Percentiles rank a stretch among this genome's conserved stretches.
These are phyloP conservation scores for Annulohypoxylon moriforme DNA, from an alignment of 495 filamentous ascomycete genomes.

Conservation along the genomic window DNA sequence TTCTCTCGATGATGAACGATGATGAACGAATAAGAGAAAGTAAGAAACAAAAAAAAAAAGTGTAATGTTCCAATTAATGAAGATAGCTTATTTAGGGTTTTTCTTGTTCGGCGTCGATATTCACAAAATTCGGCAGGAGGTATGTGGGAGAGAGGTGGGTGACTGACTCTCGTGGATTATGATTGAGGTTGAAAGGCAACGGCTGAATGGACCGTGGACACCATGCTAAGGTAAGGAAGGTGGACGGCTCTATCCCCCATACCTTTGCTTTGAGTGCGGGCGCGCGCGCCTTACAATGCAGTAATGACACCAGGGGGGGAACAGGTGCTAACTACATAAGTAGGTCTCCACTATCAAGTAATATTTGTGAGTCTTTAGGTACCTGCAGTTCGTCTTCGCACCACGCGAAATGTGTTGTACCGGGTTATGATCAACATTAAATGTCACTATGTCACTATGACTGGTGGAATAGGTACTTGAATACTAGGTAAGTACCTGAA, in stretches of 20 bases:
- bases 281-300: constrained; percentile 32
- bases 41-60: background rate
- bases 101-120: background rate
- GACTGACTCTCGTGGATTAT: constrained; percentile 27
- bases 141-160: constrained; percentile 20
- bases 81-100: background rate
- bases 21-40: background rate
- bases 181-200: constrained; percentile 37
- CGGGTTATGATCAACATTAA: background rate
- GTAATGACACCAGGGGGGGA: constrained; percentile 6
- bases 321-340: constrained; percentile 13
- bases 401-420: background rate
- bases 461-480: background rate
- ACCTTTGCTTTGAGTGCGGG: constrained; percentile 30
- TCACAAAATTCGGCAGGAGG: background rate
- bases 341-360: constrained; percentile 10
- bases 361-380: constrained; percentile 7
- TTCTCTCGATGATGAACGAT: background rate
- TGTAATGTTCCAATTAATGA: background rate
- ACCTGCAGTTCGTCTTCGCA: background rate
- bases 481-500: background rate
- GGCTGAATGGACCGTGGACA: constrained; percentile 25
- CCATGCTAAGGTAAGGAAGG: background rate
- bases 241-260: constrained; percentile 4
- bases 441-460: background rate